Evolutionary conservation across 306 rosid species (phyloP), one percentile per base, ranked within the genome.

Genomic region (Ceratonia siliqua): DNA sequence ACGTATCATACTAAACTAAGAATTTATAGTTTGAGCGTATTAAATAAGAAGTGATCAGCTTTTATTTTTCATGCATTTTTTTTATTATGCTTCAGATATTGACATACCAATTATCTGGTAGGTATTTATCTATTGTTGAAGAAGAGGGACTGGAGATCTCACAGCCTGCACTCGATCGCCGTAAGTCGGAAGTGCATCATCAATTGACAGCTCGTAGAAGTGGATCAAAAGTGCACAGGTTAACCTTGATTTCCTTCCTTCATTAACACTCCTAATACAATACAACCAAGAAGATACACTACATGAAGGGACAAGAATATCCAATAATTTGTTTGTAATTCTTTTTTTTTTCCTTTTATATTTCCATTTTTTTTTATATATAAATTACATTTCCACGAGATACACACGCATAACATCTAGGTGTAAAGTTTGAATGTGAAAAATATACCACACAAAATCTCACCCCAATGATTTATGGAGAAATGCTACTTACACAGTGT

Each of bases 111-210:
- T 79, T 78, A 27, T 80, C 18, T 78, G 72, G 64, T 72, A 94
- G 98, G 80, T 94, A 94, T 81, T 35, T 94, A 77, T 84, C 91
- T 14, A 83, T 94, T 77, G 81, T 91, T 58, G 56, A 81, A 81
- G 92, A 87, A 63, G 98, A 94, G 84, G 96, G 89, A 67, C 94
- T 94, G 27, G 94, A 91, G 84, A 91, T 94, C 82, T 94, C 98
- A 68, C 98, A 94, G 86, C 98, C 98, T 46, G 98, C 93, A n/a
- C 90, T 94, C 62, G 98, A 88, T 84, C 91, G 85, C 49, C 71
- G 21, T 42, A 87, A 91, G 80, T 94, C 98, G 32, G 89, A 81
- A 38, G 84, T 94, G 53, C 92, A 94, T 85, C 96, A 91, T 80
- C 82, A 83, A 32, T 77, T 89, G 62, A 91, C 98, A n/a, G 89